phyloP scores from a whole-genome alignment of 2,329 filamentous ascomycete genomes.

The Fusarium dimerum region DNA sequence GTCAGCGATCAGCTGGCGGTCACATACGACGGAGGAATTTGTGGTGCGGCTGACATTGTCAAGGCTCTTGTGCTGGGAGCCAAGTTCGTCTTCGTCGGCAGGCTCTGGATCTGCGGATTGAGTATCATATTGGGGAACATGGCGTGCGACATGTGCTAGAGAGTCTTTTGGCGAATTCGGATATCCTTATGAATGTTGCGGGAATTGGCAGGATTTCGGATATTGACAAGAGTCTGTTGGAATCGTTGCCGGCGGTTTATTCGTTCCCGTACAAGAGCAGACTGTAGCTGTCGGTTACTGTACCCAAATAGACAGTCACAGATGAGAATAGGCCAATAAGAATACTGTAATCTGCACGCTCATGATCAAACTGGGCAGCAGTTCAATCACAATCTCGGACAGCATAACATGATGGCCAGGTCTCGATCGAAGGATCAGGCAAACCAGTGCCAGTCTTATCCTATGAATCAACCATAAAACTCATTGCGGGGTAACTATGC shows the following conservation, averaged over 20 bases:
- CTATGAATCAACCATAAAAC: not conserved
- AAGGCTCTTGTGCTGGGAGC: constrained; percentile 35
- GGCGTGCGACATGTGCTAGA: constrained; percentile 12
- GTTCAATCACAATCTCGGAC: not conserved
- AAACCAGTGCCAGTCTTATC: not conserved
- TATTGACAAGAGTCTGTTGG: not conserved
- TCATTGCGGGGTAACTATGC: not conserved
- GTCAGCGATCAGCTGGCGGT: constrained; percentile 60
- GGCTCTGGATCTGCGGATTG: constrained; percentile 41
- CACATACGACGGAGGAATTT: constrained; percentile 41
- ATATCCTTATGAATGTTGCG: not conserved
- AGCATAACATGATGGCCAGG: not conserved
- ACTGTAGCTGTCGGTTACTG: not conserved
- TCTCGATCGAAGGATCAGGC: not conserved
- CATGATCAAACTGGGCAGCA: no score
- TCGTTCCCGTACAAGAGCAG: not conserved
- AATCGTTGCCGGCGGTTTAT: not conserved
- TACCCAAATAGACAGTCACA: no score
- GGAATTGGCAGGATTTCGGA: not conserved
- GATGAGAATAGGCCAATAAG: no score
- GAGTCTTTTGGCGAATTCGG: not conserved
- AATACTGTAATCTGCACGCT: no score
- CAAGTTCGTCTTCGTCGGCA: constrained; percentile 20
- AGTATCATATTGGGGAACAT: not conserved
- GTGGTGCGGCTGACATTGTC: constrained; percentile 33